Percentiles rank a stretch among this genome's conserved stretches.
phyloP scores from a whole-genome alignment of 352 stramenopile species.

The Globisporangium cylindrosporum region DNA sequence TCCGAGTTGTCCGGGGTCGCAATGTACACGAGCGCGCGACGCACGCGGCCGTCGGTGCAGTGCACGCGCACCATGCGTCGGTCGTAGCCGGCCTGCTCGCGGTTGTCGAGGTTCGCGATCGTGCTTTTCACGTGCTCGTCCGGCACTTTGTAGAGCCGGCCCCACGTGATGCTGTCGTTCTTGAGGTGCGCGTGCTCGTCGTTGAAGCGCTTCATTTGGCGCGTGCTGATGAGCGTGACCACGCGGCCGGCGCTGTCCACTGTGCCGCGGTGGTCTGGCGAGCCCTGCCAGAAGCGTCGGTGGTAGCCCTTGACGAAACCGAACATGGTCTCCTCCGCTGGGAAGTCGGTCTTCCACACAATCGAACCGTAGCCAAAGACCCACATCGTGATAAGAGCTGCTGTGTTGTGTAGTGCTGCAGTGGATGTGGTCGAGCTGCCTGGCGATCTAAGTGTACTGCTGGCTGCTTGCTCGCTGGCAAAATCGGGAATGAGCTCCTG shows the following conservation, averaged over 20 bases:
- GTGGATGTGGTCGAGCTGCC: not conserved
- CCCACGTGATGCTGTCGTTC: slow-evolving; percentile 75
- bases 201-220: slow-evolving; percentile 71
- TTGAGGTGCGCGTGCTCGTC: slow-evolving; percentile 64
- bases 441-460: not conserved
- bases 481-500: slow-evolving; percentile 4
- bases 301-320: slow-evolving; percentile 82
- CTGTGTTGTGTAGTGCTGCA: not conserved
- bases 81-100: slow-evolving; percentile 82
- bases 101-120: slow-evolving; percentile 79
- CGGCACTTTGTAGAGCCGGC: slow-evolving; percentile 85
- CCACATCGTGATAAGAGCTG: slow-evolving; percentile 1
- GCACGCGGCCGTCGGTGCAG: slow-evolving; percentile 65
- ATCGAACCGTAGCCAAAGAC: slow-evolving; percentile 22
- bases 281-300: slow-evolving; percentile 89
- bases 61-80: slow-evolving; percentile 72
- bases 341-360: slow-evolving; percentile 36
- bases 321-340: slow-evolving; percentile 27
- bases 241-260: slow-evolving; percentile 75
- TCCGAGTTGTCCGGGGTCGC: slow-evolving; percentile 78
- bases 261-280: slow-evolving; percentile 82
- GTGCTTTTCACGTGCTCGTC: slow-evolving; percentile 71
- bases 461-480: not conserved
- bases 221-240: slow-evolving; percentile 83
- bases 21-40: slow-evolving; percentile 82